These are phyloP conservation scores for Colletotrichum sp. DNA, from an alignment of 2,329 filamentous ascomycete species.

Conservation along the genomic window DNA sequence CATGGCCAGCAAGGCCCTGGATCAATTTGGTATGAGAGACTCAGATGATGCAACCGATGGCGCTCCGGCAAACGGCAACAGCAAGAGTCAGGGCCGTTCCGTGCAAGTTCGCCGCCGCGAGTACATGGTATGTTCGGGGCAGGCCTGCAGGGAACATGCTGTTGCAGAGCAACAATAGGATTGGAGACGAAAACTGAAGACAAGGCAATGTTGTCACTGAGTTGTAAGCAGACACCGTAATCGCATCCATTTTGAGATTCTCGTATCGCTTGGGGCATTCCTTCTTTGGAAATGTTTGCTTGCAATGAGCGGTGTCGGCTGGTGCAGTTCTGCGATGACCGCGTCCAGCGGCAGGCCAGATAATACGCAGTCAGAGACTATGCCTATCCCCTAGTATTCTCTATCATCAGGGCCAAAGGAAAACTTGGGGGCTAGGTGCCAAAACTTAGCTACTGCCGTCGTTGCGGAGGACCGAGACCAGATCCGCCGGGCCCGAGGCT, in stretches of 20 bases:
- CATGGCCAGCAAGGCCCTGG: background rate
- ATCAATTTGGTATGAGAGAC: background rate
- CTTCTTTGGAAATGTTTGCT: background rate
- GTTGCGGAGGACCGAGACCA: conserved; percentile 7
- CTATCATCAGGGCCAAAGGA: background rate
- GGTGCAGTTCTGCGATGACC: background rate
- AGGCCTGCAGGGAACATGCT: background rate
- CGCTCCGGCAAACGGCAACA: background rate
- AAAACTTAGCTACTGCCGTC: background rate
- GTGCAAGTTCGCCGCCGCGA: background rate
- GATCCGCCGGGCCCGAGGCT: conserved; percentile 4
- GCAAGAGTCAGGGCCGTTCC: background rate
- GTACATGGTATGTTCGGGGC: background rate
- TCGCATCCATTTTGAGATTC: background rate
- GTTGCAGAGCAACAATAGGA: background rate
- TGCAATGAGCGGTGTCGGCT: background rate
- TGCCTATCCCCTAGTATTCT: background rate
- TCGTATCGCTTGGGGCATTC: background rate
- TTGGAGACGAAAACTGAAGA: background rate
- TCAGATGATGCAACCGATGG: background rate
- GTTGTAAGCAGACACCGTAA: background rate
- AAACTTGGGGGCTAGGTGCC: background rate
- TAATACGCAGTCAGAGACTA: background rate
- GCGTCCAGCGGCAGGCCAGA: background rate
- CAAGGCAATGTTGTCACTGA: background rate